Conservation (phyloP, 2,329 filamentous ascomycete species). For the Ascochyta fabae region DNA sequence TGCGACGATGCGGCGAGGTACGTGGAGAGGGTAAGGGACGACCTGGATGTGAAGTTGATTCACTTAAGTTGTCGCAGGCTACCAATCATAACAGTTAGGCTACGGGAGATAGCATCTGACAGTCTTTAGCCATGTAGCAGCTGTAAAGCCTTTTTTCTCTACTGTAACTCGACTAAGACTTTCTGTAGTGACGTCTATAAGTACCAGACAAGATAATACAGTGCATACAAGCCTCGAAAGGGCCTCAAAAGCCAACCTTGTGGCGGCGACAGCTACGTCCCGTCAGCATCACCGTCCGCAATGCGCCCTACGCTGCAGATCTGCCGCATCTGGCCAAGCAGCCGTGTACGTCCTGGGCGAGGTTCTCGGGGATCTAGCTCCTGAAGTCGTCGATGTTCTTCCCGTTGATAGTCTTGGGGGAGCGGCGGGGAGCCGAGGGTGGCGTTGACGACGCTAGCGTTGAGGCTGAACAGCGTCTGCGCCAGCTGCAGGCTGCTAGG, state of each 20-base stretch:
- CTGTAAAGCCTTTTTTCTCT: too few relatives aligned
- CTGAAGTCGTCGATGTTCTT: conserved; percentile 46
- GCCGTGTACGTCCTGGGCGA: conserved; percentile 59
- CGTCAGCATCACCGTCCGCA: neutral
- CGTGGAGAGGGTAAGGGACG: too few relatives aligned
- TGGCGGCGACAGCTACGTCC: neutral
- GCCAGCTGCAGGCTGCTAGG: conserved; percentile 50
- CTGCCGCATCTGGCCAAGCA: neutral
- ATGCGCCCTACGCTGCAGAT: neutral
- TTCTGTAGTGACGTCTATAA: too few relatives aligned
- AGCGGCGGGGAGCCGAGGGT: conserved; percentile 36
- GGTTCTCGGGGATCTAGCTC: conserved; percentile 53
- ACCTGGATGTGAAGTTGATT: too few relatives aligned
- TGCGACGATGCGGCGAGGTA: too few relatives aligned
- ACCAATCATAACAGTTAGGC: too few relatives aligned
- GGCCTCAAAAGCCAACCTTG: neutral
- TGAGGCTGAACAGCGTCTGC: conserved; percentile 51
- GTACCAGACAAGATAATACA: too few relatives aligned
- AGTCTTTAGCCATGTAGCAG: too few relatives aligned
- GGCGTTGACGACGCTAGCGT: conserved; percentile 46
- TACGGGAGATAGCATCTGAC: too few relatives aligned
- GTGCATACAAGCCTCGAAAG: too few relatives aligned
- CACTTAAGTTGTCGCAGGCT: too few relatives aligned
- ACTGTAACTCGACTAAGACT: too few relatives aligned
- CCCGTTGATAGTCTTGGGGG: conserved; percentile 40